A percentile compares a stretch with the other conserved stretches of the same genome.
phyloP scores from a whole-genome alignment of 192 early-diverging fungal species.

The Phycomyces blakesleeanus region DNA sequence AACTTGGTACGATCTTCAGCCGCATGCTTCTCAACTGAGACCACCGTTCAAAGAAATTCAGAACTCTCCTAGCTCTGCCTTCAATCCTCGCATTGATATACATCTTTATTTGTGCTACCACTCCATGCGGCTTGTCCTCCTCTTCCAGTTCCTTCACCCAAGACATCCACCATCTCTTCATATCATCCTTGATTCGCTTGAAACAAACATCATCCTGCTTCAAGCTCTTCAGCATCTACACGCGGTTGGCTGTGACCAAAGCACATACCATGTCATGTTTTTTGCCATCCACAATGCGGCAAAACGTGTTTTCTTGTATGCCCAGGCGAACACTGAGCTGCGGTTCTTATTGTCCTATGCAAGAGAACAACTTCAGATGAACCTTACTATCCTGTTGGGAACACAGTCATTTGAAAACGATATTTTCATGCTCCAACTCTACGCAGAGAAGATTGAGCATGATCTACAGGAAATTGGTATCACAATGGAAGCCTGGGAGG shows the following conservation, averaged over 20 bases:
- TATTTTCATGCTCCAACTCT: conserved; percentile 27
- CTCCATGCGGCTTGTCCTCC: conserved; percentile 28
- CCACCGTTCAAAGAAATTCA: background rate
- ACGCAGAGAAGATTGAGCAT: conserved; percentile 25
- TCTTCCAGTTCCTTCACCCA: conserved; percentile 31
- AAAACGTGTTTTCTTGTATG: conserved; percentile 21
- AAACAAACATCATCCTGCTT: conserved; percentile 24
- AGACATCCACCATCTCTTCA: background rate
- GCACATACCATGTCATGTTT: conserved; percentile 37
- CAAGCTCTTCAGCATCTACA: conserved; percentile 15
- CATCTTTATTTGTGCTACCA: conserved; percentile 32
- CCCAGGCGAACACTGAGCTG: background rate
- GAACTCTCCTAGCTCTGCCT: background rate
- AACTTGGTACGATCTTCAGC: conserved; percentile 14
- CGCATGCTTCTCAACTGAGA: background rate
- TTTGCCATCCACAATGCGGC: conserved; percentile 34
- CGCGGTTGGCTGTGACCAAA: conserved; percentile 26
- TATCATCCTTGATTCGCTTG: conserved; percentile 18
- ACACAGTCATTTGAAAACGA: conserved; percentile 26
- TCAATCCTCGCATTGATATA: conserved; percentile 8
- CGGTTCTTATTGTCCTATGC: background rate
- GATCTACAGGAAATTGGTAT: background rate
- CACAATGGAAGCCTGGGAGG: too few relatives aligned
- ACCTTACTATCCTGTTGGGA: conserved; percentile 14
- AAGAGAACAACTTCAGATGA: conserved; percentile 25